A percentile compares a stretch with the other conserved stretches of the same genome.
Conservation (phyloP, 768 basidiomycete genomes). For the Auricularia sp. region DNA sequence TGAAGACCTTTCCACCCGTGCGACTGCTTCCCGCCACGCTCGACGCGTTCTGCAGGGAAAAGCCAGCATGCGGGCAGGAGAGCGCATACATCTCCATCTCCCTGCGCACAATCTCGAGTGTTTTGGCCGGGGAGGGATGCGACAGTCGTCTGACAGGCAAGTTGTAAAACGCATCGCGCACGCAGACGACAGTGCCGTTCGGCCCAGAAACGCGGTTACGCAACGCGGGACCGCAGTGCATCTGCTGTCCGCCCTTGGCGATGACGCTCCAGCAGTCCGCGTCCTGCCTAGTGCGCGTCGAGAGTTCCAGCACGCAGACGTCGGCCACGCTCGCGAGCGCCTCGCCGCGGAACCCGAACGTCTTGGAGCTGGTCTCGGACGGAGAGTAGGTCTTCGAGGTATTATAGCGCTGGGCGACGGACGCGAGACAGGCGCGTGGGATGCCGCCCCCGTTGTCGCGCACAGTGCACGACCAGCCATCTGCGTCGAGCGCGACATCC, state of each 20-base stretch:
- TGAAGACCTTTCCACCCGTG: conserved; percentile 34
- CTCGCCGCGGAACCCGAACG: conserved; percentile 93
- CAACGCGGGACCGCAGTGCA: conserved; percentile 66
- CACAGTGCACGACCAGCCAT: conserved; percentile 77
- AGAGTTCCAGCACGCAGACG: conserved; percentile 71
- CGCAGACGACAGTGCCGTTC: conserved; percentile 71
- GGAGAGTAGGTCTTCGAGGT: conserved; percentile 58
- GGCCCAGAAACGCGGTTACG: conserved; percentile 47
- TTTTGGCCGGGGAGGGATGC: conserved; percentile 49
- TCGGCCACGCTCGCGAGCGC: conserved; percentile 80
- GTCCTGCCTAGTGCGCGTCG: conserved; percentile 42
- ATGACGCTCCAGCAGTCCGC: conserved; percentile 72
- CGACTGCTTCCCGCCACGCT: conserved; percentile 18
- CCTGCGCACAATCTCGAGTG: conserved; percentile 56
- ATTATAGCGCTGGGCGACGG: conserved; percentile 64
- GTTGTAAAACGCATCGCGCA: conserved; percentile 87
- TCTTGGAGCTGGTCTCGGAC: conserved; percentile 40
- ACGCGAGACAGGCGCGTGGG: conserved; percentile 42
- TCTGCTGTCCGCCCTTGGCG: conserved; percentile 54
- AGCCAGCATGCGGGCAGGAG: conserved; percentile 59
- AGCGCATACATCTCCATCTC: conserved; percentile 68
- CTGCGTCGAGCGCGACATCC: conserved; percentile 62
- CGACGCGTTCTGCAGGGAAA: conserved; percentile 52
- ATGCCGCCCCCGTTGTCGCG: conserved; percentile 81
- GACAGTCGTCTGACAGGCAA: conserved; percentile 72